Evolutionary conservation across 495 filamentous ascomycete genomes (phyloP), one percentile per base, ranked within the genome.

Genomic region (Penicillium desertorum): DNA sequence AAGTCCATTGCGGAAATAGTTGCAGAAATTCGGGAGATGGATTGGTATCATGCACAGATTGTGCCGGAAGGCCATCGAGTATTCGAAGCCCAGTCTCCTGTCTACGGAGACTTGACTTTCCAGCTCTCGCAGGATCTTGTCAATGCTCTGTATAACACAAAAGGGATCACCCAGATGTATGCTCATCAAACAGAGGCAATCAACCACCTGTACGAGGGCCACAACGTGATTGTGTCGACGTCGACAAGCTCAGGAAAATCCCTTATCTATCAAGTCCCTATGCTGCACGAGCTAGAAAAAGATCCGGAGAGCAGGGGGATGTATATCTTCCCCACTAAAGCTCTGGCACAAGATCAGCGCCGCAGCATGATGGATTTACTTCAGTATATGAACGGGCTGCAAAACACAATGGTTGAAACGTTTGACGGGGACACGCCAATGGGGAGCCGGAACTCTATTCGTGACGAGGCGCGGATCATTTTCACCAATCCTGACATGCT

Each of bases 401-500:
- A 90, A 61, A 77, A 87, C 52, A 75, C 86, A 5, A 71, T 92
- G 12, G 90, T 96, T 10, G 95, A 98, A 61, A 96, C 92, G 0
- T 98, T 96, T 57, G 94, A 99, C 68, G 94, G 94, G 9, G 94
- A 99, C 70, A 98, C 95, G 2, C 84, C 88, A 1, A 90, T 93
- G 86, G 66, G 73, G 10, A 87, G 89, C 41, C 79, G 94, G 45
- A 89, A 89, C 57, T 61, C 77, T 45, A 90, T 99, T 55, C 84
- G 92, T 11, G 92, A 98, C 45, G 88, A 96, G 66, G 95, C 87
- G 9, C 79, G 91, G 11, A 89, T 99, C 58, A 93, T 99, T 55
- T 97, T 99, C 68, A 99, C 94, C 8, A 99, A 99, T 62, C 94
- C 94, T 0, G 94, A 99, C 63, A 98, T 98, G 93, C 81, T 99